phyloP scores from a whole-genome alignment of 2,329 filamentous ascomycete genomes.

The Botrytis medusae region DNA sequence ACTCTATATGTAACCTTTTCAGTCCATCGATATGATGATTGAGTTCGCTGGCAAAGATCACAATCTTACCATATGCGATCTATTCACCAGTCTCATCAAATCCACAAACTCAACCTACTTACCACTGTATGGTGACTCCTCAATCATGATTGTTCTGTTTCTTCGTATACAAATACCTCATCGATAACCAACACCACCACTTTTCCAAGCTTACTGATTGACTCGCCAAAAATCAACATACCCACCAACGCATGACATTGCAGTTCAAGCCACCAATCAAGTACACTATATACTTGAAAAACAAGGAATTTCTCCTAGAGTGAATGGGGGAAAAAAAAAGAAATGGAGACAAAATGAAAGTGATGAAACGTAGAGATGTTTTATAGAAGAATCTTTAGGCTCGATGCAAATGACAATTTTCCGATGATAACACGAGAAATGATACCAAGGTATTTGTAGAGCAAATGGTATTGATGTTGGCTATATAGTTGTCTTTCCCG shows the following conservation, averaged over 20 bases:
- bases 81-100: background rate
- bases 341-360: background rate
- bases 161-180: background rate
- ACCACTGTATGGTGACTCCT: background rate
- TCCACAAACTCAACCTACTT: background rate
- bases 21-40: background rate
- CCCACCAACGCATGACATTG: slow-evolving; percentile 1
- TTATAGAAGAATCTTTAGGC: background rate
- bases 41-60: background rate
- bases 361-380: background rate
- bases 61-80: no score
- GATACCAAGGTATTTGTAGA: no score
- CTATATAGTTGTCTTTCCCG: background rate
- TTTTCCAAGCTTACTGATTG: background rate
- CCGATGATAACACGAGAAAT: background rate
- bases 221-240: background rate
- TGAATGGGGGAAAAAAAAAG: background rate
- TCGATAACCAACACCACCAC: background rate
- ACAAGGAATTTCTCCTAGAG: background rate
- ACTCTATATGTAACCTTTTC: background rate
- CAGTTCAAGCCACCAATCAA: background rate
- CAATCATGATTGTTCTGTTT: background rate
- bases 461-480: no score
- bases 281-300: background rate
- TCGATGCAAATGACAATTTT: background rate